These are phyloP conservation scores for Sanghuangporus sanghuang DNA, from an alignment of 1,284 basidiomycete species.

Conservation along the genomic window DNA sequence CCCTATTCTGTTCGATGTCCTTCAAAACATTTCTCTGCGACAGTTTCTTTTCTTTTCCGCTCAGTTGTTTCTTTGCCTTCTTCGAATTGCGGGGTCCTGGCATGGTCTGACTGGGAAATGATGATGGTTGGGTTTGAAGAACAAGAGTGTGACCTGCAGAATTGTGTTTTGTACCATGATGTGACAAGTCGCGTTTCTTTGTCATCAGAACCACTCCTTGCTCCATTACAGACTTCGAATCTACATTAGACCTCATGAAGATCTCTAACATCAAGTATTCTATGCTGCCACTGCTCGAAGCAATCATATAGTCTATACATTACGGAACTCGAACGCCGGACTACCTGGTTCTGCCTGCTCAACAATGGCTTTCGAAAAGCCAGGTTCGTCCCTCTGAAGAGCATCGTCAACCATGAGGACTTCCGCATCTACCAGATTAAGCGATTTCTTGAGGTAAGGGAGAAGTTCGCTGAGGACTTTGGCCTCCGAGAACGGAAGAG, in stretches of 20 bases:
- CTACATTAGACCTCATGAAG: not conserved
- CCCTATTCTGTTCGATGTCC: conserved; percentile 3
- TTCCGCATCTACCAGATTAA: conserved; percentile 72
- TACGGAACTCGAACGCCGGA: conserved; percentile 83
- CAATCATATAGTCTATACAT: conserved; percentile 34
- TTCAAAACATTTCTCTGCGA: conserved; percentile 16
- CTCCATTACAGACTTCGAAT: not conserved
- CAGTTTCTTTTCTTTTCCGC: conserved; percentile 30
- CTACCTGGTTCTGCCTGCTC: conserved; percentile 86
- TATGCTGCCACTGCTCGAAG: not conserved
- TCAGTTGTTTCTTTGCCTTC: conserved; percentile 34
- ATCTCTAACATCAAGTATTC: too few relatives aligned
- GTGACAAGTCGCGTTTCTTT: not conserved
- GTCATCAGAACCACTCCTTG: not conserved
- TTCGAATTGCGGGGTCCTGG: conserved; percentile 43
- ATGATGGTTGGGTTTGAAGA: not conserved
- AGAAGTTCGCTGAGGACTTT: conserved; percentile 70
- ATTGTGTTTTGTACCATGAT: not conserved
- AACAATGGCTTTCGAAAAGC: conserved; percentile 64
- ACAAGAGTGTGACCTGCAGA: not conserved
- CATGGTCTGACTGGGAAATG: conserved; percentile 25
- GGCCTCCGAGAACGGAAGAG: conserved; percentile 82
- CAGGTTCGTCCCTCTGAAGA: conserved; percentile 45
- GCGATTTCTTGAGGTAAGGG: conserved; percentile 82
- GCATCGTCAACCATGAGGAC: conserved; percentile 73